Conservation (phyloP, 2,329 filamentous ascomycete genomes). For the Cladosporium sp. region DNA sequence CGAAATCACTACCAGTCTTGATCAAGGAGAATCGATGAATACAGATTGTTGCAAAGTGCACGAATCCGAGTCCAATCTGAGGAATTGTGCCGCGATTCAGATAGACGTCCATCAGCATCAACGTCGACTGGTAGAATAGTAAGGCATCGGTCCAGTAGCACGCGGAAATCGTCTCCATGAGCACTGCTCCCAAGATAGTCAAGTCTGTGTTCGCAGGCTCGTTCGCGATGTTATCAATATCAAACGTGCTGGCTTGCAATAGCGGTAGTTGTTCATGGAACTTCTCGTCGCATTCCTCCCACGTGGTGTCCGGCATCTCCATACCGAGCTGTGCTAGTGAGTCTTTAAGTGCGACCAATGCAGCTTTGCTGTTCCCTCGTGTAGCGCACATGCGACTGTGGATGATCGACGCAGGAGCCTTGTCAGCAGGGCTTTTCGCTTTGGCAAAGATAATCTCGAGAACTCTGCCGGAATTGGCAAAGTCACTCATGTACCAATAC, state of each 20-base stretch:
- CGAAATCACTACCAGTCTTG: conserved; percentile 66
- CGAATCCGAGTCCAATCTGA: conserved; percentile 68
- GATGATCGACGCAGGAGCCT: conserved; percentile 80
- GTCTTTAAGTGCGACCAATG: conserved; percentile 69
- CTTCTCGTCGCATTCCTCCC: conserved; percentile 74
- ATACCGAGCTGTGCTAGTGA: conserved; percentile 72
- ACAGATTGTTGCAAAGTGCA: conserved; percentile 68
- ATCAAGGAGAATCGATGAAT: conserved; percentile 71
- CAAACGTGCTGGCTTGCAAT: conserved; percentile 26
- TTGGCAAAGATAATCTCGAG: conserved; percentile 70
- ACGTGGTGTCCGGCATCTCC: conserved; percentile 65
- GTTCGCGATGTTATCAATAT: conserved; percentile 30
- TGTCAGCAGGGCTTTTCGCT: conserved; percentile 73
- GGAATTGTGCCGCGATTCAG: conserved; percentile 66
- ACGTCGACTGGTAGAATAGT: conserved; percentile 70
- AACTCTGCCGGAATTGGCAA: conserved; percentile 66
- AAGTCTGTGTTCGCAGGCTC: conserved; percentile 58
- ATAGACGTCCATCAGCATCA: conserved; percentile 69
- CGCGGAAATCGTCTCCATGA: conserved; percentile 69
- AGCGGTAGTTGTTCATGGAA: conserved; percentile 56
- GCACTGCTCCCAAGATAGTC: conserved; percentile 67
- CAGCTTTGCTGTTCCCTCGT: conserved; percentile 68
- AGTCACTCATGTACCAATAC: conserved; percentile 75
- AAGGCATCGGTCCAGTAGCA: conserved; percentile 74
- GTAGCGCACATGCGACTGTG: conserved; percentile 78